Percentiles rank a stretch among this genome's conserved stretches.
Conservation (phyloP, 805 yeast species). For the Metschnikowia baotianmanensis region DNA sequence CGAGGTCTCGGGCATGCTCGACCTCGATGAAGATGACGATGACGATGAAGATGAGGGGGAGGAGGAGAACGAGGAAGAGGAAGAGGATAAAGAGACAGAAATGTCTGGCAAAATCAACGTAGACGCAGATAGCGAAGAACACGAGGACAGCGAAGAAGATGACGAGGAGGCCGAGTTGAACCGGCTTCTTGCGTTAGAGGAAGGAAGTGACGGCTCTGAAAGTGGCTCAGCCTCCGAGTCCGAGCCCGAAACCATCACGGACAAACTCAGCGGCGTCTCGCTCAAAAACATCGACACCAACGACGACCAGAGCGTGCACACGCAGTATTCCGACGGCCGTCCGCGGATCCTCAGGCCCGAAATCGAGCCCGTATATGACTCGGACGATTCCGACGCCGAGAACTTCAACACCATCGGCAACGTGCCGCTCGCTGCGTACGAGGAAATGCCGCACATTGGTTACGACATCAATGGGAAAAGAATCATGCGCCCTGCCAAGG, state of each 20-base stretch:
- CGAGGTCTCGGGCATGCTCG: constrained; percentile 15
- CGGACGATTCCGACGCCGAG: constrained; percentile 89
- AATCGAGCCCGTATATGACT: constrained; percentile 90
- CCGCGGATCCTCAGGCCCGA: constrained; percentile 82
- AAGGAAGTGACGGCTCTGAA: constrained; percentile 40
- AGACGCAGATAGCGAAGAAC: no score
- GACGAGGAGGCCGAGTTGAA: constrained; percentile 58
- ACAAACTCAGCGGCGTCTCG: constrained; percentile 51
- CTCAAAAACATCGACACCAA: constrained; percentile 49
- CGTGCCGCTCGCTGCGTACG: constrained; percentile 89
- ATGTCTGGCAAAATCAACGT: not conserved
- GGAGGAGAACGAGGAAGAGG: constrained; percentile 1
- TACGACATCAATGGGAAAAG: constrained; percentile 96
- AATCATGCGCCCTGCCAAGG: constrained; percentile 98
- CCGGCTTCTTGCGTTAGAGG: constrained; percentile 55
- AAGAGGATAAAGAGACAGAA: constrained; percentile 4
- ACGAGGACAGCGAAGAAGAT: constrained; percentile 8
- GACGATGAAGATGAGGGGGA: constrained; percentile 8
- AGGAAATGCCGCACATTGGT: constrained; percentile 96
- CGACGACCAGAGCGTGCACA: constrained; percentile 33
- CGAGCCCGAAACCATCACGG: constrained; percentile 55
- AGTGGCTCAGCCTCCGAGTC: constrained; percentile 45
- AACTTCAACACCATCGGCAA: constrained; percentile 86
- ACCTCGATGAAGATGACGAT: constrained; percentile 17
- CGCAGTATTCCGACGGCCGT: constrained; percentile 73